Base-by-base conservation (phyloP, 805 yeast genomes). In the Wickerhamomyces alni region DNA sequence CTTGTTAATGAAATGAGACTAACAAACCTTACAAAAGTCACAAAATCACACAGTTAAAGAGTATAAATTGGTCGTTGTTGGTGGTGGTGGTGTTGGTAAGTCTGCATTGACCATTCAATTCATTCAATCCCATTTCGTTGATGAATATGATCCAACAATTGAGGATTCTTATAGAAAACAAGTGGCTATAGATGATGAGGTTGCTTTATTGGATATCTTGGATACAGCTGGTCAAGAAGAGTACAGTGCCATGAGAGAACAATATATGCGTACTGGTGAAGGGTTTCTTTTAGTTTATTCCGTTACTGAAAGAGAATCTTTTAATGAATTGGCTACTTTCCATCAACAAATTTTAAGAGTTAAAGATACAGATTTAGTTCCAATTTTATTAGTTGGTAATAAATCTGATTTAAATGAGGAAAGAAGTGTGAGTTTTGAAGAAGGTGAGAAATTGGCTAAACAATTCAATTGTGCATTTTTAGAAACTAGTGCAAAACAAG, bases 181-280 rank as follows among this genome's bases (percentile, higher is more conserved):
- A 54, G 84, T 93, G 55, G 79, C 76, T 21, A 79, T 93, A 30
- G 95, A 89, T 59, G 78, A 77, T 43, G 86, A 82, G 57, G 83
- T 79, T 28, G 80, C 86, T 1, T 70, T 85, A 18, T 65, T 84
- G 46, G 99, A 93, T 61, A 88, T 93, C 31, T 74, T 93, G 56
- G 99, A 93, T 63, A 93, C 99, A 17, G 99, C 99, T 2, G 99
- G 99, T 31, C 97, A 89, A 69, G 98, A 91, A 63, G 97, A 89
- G 64, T 89, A 89, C 62, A 77, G 87, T 40, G 95, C 96, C 16
- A 80, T 83, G 87, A 69, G 89, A 52, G 98, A 91, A 59, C 93
- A 87, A 61, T 89, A 89, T 63, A 89, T 89, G 94, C 76, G 95
- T 45, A 87, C 95, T 2, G 97, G 97, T 33, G 96, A 89, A 62